Evolutionary conservation across 2,329 filamentous ascomycete species (phyloP), one percentile per base, ranked within the genome.

Genomic region (Penicillium brevicompactum): DNA sequence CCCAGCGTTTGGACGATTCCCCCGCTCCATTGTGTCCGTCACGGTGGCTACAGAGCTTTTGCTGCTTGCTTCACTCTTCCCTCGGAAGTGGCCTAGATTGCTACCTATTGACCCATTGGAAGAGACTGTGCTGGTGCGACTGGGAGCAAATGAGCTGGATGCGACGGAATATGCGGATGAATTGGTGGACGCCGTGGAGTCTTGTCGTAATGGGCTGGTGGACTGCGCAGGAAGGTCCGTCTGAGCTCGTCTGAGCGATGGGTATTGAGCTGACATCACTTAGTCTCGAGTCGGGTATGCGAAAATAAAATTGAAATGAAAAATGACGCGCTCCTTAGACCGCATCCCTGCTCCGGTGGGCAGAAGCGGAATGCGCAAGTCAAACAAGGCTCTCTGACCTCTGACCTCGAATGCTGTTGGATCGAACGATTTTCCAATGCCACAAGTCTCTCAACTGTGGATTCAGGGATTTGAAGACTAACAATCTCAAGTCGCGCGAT

Each of bases 41-140:
- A 59, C 58, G 38, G 53, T 50, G n/a, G 52, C 56, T 47, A 70
- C 67, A 41, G 79, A 74, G 63, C 80, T 70, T 68, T 86, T 82
- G 42, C 80, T 79, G 56, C 82, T 81, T 54, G 83, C 83, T 78
- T 94, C 90, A 75, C 90, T 93, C 72, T 87, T 82, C 57, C 89
- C 89, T 70, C 91, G 85, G 72, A 86, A 89, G 69, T 93, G 90
- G 46, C 82, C 80, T 49, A 72, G 69, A 30, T 68, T 70, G 54
- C 75, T 62, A 27, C 67, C 67, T 70, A 84, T 85, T 32, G 90
- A 91, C n/a, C 82, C 82, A 60, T 85, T 82, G 31, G 90, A 93
- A 16, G 88, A 90, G 62, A 88, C 79, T 46, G 89, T 89, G 71
- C 87, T 91, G 38, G 86, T 84, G 47, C 82, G 79, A 65, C 81